Percentiles rank a stretch among this genome's conserved stretches.
These are phyloP conservation scores for Aechmea fasciata DNA, from an alignment of 176 grass and related monocot species.

Conservation along the genomic window DNA sequence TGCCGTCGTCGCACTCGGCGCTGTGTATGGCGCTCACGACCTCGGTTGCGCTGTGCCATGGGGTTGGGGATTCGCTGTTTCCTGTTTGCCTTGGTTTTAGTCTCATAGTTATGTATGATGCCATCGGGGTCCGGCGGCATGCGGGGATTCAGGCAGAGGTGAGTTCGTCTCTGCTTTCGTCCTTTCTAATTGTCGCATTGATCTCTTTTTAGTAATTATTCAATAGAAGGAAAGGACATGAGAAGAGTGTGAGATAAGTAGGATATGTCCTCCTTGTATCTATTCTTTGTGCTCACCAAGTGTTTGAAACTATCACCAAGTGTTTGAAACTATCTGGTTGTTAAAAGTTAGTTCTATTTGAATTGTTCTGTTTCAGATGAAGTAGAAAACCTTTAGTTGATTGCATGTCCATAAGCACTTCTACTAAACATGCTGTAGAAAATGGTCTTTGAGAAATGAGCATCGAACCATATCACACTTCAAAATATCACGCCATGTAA, in stretches of 20 bases:
- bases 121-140: slow-evolving; percentile 81
- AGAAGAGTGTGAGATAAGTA: neutral
- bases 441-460: no score
- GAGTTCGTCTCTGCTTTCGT: slow-evolving; percentile 10
- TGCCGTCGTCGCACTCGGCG: slow-evolving; percentile 94
- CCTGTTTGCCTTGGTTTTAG: slow-evolving; percentile 89
- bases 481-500: no score
- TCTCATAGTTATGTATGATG: slow-evolving; percentile 95
- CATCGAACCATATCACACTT: no score
- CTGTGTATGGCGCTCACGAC: slow-evolving; percentile 87
- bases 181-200: neutral
- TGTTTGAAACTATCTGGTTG: neutral
- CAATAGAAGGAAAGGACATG: neutral
- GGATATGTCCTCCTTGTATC: neutral
- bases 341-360: neutral
- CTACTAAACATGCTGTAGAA: no score
- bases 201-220: neutral
- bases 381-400: neutral
- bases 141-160: slow-evolving; percentile 98
- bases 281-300: no score
- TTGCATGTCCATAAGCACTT: neutral
- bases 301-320: neutral
- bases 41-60: slow-evolving; percentile 86
- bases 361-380: neutral
- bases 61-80: slow-evolving; percentile 73